These are phyloP conservation scores for Cytospora chrysosperma DNA, from an alignment of 2,329 filamentous ascomycete species.

Conservation along the genomic window DNA sequence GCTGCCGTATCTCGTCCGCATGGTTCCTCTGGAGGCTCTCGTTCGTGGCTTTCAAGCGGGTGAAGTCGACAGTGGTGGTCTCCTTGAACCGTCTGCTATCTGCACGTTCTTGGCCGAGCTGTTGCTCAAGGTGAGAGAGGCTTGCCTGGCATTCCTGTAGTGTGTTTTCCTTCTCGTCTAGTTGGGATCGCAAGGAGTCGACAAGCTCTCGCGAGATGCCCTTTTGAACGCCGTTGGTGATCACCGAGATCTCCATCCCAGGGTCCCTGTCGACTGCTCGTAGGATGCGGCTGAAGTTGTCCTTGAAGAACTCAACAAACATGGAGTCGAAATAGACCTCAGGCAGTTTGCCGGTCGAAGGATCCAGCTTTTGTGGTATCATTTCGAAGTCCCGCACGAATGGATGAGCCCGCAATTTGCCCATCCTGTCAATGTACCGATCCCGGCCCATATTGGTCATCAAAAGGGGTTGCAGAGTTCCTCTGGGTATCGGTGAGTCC, in stretches of 20 bases:
- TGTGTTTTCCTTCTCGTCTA: slow-evolving; percentile 66
- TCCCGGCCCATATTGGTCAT: slow-evolving; percentile 77
- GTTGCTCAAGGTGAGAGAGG: slow-evolving; percentile 47
- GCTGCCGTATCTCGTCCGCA: slow-evolving; percentile 60
- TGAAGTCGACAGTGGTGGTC: slow-evolving; percentile 51
- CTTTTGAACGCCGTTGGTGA: slow-evolving; percentile 77
- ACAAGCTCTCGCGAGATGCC: slow-evolving; percentile 93
- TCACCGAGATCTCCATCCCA: slow-evolving; percentile 77
- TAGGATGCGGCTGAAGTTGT: slow-evolving; percentile 84
- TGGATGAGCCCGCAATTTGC: slow-evolving; percentile 73
- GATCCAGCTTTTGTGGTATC: slow-evolving; percentile 65
- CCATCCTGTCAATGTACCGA: slow-evolving; percentile 80
- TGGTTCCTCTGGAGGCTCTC: slow-evolving; percentile 70
- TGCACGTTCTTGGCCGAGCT: slow-evolving; percentile 69
- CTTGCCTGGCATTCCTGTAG: slow-evolving; percentile 49
- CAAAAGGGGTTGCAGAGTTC: slow-evolving; percentile 77
- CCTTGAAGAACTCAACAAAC: slow-evolving; percentile 93
- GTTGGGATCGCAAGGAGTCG: slow-evolving; percentile 74
- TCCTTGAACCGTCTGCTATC: slow-evolving; percentile 69
- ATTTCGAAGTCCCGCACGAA: slow-evolving; percentile 89
- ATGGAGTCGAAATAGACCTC: slow-evolving; percentile 82
- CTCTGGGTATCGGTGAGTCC: slow-evolving; percentile 84
- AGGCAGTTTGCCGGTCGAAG: slow-evolving; percentile 56
- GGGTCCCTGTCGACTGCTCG: slow-evolving; percentile 90
- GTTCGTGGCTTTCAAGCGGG: slow-evolving; percentile 52